A percentile compares a stretch with the other conserved stretches of the same genome.
These are phyloP conservation scores for Prototheca wickerhamii DNA, from an alignment of 163 green algal species.

Conservation along the genomic window DNA sequence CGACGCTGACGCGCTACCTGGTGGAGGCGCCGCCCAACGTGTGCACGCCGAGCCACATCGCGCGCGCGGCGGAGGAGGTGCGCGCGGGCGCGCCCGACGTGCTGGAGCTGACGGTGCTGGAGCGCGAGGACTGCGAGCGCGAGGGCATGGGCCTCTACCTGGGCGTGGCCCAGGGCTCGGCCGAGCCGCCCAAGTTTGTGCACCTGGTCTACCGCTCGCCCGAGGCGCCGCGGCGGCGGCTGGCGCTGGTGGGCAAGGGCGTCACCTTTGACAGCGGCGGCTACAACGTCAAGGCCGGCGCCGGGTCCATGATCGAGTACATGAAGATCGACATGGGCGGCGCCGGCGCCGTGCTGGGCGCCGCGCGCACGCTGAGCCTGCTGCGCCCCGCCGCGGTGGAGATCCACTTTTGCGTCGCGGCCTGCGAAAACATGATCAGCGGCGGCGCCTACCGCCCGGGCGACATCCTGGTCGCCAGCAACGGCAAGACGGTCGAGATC, in stretches of 20 bases:
- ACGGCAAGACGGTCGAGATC: slow-evolving; percentile 94
- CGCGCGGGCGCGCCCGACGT: slow-evolving; percentile 51
- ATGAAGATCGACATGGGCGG: slow-evolving; percentile 80
- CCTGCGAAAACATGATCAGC: slow-evolving; percentile 96
- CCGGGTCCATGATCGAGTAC: slow-evolving; percentile 71
- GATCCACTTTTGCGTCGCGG: slow-evolving; percentile 82
- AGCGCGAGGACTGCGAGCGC: slow-evolving; percentile 72
- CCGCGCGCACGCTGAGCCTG: slow-evolving; percentile 66
- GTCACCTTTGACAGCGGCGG: slow-evolving; percentile 83
- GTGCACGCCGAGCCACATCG: slow-evolving; percentile 81
- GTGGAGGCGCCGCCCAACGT: slow-evolving; percentile 93
- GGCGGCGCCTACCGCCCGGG: slow-evolving; percentile 67
- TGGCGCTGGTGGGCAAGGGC: slow-evolving; percentile 94
- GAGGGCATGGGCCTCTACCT: slow-evolving; percentile 93
- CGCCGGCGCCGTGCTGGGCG: slow-evolving; percentile 78
- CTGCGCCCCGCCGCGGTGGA: slow-evolving; percentile 49
- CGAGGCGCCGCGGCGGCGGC: too few species aligned
- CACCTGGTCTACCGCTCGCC: slow-evolving; percentile 97
- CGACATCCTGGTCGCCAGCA: slow-evolving; percentile 88
- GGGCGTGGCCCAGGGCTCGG: slow-evolving; percentile 70
- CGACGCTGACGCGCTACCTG: slow-evolving; percentile 67
- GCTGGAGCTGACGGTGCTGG: slow-evolving; percentile 61
- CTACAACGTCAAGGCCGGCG: slow-evolving; percentile 85
- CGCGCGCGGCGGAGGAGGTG: slow-evolving; percentile 64
- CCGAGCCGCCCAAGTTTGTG: slow-evolving; percentile 89